Conservation (phyloP, 2,329 filamentous ascomycete genomes). For the Neopestalotiopsis sp. region DNA sequence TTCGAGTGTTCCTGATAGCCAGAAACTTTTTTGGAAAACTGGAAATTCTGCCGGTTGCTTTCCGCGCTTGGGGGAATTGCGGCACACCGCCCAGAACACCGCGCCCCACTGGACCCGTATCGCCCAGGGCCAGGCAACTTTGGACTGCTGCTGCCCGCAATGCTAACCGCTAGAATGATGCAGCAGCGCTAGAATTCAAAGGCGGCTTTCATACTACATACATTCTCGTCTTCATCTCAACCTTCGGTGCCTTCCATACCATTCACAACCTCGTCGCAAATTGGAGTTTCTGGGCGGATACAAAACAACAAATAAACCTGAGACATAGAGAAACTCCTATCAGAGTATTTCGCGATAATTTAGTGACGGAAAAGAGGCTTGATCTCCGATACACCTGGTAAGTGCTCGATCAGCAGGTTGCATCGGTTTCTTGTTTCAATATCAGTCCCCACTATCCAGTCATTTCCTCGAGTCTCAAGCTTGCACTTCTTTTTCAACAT, state of each 20-base stretch:
- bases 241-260: no score
- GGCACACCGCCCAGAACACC: slow-evolving; percentile 1
- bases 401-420: not conserved
- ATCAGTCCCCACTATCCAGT: not conserved
- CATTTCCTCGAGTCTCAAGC: not conserved
- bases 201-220: no score
- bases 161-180: no score
- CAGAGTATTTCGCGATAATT: no score
- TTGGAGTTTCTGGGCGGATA: no score
- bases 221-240: no score
- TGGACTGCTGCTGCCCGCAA: not conserved
- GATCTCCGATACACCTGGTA: not conserved
- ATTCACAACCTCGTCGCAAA: no score
- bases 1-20: not conserved
- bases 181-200: no score
- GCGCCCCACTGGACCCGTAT: not conserved
- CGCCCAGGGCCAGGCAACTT: not conserved
- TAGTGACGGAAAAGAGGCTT: not conserved
- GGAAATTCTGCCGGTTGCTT: slow-evolving; percentile 10
- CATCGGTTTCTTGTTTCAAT: not conserved
- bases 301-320: no score
- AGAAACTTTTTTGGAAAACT: slow-evolving; percentile 15
- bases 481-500: not conserved
- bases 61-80: not conserved
- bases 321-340: no score